Evolutionary conservation across 805 yeast genomes (phyloP).

Genomic region (Grigorovia humatica): DNA sequence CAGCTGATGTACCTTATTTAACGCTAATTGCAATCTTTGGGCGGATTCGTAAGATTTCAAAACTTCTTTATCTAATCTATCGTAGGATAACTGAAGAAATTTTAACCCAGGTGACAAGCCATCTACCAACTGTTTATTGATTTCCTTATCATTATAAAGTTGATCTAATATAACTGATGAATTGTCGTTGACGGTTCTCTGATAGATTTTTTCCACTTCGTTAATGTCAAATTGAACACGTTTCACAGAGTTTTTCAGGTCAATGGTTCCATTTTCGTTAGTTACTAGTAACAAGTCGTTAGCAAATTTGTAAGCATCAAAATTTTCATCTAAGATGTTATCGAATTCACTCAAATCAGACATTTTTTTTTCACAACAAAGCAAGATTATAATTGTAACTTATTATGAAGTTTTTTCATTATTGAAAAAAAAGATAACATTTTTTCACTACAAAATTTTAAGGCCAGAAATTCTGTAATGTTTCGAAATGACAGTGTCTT

Average conservation of each 20-base stretch:
- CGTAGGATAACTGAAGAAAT: slow-evolving; percentile 22
- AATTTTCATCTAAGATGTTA: slow-evolving; percentile 13
- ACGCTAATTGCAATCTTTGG: slow-evolving; percentile 21
- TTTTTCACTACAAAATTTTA: too few relatives aligned
- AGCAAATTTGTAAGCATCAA: slow-evolving; percentile 15
- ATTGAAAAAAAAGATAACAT: too few relatives aligned
- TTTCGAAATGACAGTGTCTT: too few relatives aligned
- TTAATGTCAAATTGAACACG: slow-evolving; percentile 20
- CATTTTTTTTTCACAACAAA: not conserved
- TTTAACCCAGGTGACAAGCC: slow-evolving; percentile 18
- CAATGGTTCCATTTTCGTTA: slow-evolving; percentile 15
- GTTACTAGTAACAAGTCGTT: slow-evolving; percentile 19
- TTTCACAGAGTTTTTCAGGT: slow-evolving; percentile 24
- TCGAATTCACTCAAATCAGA: slow-evolving; percentile 19
- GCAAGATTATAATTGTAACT: too few relatives aligned
- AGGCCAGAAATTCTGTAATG: too few relatives aligned
- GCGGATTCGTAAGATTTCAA: slow-evolving; percentile 23
- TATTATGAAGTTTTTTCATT: too few relatives aligned
- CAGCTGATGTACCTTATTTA: slow-evolving; percentile 27
- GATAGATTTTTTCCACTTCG: slow-evolving; percentile 19
- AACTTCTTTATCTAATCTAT: slow-evolving; percentile 23
- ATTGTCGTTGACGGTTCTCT: slow-evolving; percentile 14
- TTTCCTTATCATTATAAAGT: slow-evolving; percentile 12
- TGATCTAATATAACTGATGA: slow-evolving; percentile 18
- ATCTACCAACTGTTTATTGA: slow-evolving; percentile 8